These are phyloP conservation scores for Claviceps cyperi DNA, from an alignment of 2,329 filamentous ascomycete species.

Conservation along the genomic window DNA sequence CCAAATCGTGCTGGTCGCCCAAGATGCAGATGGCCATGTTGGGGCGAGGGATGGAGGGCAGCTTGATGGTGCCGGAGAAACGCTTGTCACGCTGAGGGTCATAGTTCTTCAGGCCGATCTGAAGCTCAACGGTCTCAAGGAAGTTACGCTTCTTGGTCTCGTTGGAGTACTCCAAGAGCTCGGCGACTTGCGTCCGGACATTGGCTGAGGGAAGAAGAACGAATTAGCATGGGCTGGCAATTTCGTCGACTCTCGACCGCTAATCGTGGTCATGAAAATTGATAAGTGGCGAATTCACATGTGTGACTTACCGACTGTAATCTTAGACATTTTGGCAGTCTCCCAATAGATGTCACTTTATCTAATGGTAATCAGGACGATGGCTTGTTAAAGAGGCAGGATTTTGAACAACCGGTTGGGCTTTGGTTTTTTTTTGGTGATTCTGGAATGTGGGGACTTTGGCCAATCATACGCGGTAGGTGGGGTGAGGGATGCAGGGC, in stretches of 20 bases:
- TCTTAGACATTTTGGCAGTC: slow-evolving; percentile 81
- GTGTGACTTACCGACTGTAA: slow-evolving; percentile 50
- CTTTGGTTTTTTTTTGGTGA: slow-evolving; percentile 12
- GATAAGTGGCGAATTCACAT: background rate
- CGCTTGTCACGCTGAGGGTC: slow-evolving; percentile 99
- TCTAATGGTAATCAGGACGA: slow-evolving; percentile 55
- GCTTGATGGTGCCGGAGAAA: slow-evolving; percentile 99
- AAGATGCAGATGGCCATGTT: slow-evolving; percentile 72
- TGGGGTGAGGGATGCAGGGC: slow-evolving; percentile 18
- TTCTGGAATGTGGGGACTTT: slow-evolving; percentile 14
- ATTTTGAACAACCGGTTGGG: slow-evolving; percentile 6
- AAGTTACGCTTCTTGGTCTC: slow-evolving; percentile 97
- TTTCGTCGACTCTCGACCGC: background rate
- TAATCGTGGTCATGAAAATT: background rate
- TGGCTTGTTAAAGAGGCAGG: slow-evolving; percentile 12
- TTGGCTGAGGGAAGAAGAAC: slow-evolving; percentile 39
- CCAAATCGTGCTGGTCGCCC: slow-evolving; percentile 86
- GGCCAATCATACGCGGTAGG: slow-evolving; percentile 7
- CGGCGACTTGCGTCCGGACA: slow-evolving; percentile 87
- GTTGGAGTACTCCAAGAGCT: slow-evolving; percentile 88
- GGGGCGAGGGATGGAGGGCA: slow-evolving; percentile 81
- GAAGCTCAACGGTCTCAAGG: slow-evolving; percentile 82
- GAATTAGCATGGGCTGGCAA: slow-evolving; percentile 16
- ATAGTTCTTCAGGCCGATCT: slow-evolving; percentile 97
- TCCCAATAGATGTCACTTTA: slow-evolving; percentile 57